Percentiles rank a stretch among this genome's conserved stretches.
phyloP scores from a whole-genome alignment of 2,329 filamentous ascomycete genomes.

The Arthrobotrys musiformis region DNA sequence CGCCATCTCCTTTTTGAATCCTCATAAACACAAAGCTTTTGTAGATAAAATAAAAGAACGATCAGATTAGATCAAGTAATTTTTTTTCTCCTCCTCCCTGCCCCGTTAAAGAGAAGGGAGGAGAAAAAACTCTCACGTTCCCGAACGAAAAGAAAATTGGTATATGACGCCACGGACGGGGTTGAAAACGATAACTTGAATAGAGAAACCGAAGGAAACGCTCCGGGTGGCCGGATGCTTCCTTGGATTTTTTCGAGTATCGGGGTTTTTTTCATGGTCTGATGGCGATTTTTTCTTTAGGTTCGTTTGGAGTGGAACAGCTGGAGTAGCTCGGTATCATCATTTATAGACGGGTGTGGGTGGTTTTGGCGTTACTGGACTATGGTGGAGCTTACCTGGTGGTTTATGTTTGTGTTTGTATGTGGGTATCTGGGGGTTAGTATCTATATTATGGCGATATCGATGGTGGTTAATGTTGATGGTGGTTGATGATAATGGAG shows the following conservation, averaged over 20 bases:
- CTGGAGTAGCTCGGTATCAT: slow-evolving; percentile 55
- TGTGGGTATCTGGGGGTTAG: too few relatives aligned
- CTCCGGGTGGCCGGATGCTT: slow-evolving; percentile 45
- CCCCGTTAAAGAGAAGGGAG: neutral
- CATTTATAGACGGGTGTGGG: slow-evolving; percentile 5
- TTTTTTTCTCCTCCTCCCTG: slow-evolving; percentile 19
- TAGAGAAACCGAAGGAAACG: slow-evolving; percentile 40
- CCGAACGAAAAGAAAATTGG: slow-evolving; percentile 25
- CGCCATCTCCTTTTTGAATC: neutral
- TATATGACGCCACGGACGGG: slow-evolving; percentile 25
- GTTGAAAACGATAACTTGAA: slow-evolving; percentile 23
- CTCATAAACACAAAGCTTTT: too few relatives aligned
- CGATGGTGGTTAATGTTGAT: too few relatives aligned
- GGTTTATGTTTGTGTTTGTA: too few relatives aligned
- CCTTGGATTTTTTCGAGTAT: neutral
- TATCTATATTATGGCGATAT: too few relatives aligned
- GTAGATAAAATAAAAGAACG: too few relatives aligned
- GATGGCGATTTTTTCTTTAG: slow-evolving; percentile 18
- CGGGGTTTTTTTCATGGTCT: neutral
- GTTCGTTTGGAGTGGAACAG: slow-evolving; percentile 43
- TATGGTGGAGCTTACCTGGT: too few relatives aligned
- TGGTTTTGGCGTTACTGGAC: too few relatives aligned
- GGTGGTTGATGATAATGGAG: neutral
- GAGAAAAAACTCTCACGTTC: slow-evolving; percentile 46
- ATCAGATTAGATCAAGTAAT: slow-evolving; percentile 57